A percentile compares a stretch with the other conserved stretches of the same genome.
These are phyloP conservation scores for Saccharomycopsis synnaedendra DNA, from an alignment of 805 yeast genomes.

Conservation along the genomic window DNA sequence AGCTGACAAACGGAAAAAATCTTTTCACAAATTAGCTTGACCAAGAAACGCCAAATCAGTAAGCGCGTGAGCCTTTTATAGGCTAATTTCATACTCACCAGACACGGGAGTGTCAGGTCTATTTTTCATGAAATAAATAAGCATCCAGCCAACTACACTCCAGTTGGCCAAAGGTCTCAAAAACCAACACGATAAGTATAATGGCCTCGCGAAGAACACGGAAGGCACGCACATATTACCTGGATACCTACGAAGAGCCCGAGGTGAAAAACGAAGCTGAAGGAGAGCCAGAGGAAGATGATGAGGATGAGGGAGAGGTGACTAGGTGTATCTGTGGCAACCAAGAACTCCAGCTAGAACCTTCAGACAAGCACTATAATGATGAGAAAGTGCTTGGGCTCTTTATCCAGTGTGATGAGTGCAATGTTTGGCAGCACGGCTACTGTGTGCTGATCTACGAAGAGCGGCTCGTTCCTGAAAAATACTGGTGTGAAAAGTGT, in stretches of 20 bases:
- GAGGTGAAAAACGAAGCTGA: constrained; percentile 7
- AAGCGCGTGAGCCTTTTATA: no score
- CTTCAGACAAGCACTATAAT: constrained; percentile 29
- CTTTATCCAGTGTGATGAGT: constrained; percentile 77
- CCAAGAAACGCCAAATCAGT: no score
- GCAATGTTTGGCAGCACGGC: constrained; percentile 97
- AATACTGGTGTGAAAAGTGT: constrained; percentile 91
- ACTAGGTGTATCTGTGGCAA: constrained; percentile 36
- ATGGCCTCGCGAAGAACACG: no score
- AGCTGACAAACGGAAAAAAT: no score
- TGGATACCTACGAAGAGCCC: background rate
- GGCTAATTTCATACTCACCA: no score
- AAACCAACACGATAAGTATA: no score
- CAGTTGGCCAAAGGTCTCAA: no score
- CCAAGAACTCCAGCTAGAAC: constrained; percentile 22
- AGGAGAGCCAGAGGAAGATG: background rate
- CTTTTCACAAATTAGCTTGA: no score
- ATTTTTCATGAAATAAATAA: no score
- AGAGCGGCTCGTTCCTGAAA: constrained; percentile 75
- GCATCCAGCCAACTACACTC: no score
- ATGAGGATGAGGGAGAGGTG: constrained; percentile 21
- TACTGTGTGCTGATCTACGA: constrained; percentile 80
- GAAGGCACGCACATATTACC: no score
- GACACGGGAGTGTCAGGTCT: no score
- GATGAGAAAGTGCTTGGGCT: constrained; percentile 44